These are phyloP conservation scores for Kodamaea kaohsiungensis DNA, from an alignment of 805 yeast genomes.

Conservation along the genomic window DNA sequence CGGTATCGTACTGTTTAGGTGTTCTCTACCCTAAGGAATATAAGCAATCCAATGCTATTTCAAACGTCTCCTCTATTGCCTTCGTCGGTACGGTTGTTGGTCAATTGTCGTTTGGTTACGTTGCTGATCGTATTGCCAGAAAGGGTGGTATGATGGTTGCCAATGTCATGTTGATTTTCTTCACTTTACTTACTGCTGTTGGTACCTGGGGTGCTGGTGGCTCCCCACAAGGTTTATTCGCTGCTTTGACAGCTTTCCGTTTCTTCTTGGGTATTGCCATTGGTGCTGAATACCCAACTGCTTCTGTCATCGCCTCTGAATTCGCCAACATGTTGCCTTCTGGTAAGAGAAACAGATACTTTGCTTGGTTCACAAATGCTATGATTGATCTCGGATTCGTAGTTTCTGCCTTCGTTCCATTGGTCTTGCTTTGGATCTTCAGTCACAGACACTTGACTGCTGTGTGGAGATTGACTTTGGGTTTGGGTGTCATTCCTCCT, in stretches of 20 bases:
- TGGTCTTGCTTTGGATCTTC: slow-evolving; percentile 84
- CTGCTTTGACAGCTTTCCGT: slow-evolving; percentile 83
- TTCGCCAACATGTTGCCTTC: slow-evolving; percentile 75
- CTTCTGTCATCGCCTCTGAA: slow-evolving; percentile 92
- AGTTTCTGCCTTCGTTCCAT: slow-evolving; percentile 77
- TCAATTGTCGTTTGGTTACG: slow-evolving; percentile 74
- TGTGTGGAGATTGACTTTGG: slow-evolving; percentile 91
- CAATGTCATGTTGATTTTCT: slow-evolving; percentile 72
- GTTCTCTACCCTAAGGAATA: slow-evolving; percentile 66
- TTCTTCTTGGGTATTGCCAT: slow-evolving; percentile 88
- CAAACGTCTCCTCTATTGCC: slow-evolving; percentile 83
- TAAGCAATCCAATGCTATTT: slow-evolving; percentile 64
- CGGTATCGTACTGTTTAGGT: slow-evolving; percentile 71
- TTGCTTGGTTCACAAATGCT: slow-evolving; percentile 83
- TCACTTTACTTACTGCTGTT: slow-evolving; percentile 70
- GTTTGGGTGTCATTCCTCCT: slow-evolving; percentile 90
- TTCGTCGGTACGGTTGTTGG: slow-evolving; percentile 95
- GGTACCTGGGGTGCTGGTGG: slow-evolving; percentile 74
- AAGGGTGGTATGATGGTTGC: slow-evolving; percentile 82
- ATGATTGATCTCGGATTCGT: slow-evolving; percentile 91
- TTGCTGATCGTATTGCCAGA: slow-evolving; percentile 79
- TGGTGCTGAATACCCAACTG: slow-evolving; percentile 94
- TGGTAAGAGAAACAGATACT: slow-evolving; percentile 88
- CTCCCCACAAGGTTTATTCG: slow-evolving; percentile 72
- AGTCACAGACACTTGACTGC: slow-evolving; percentile 67